Evolutionary conservation across 352 stramenopile species (phyloP).

Genomic region (Phytophthora citricola): DNA sequence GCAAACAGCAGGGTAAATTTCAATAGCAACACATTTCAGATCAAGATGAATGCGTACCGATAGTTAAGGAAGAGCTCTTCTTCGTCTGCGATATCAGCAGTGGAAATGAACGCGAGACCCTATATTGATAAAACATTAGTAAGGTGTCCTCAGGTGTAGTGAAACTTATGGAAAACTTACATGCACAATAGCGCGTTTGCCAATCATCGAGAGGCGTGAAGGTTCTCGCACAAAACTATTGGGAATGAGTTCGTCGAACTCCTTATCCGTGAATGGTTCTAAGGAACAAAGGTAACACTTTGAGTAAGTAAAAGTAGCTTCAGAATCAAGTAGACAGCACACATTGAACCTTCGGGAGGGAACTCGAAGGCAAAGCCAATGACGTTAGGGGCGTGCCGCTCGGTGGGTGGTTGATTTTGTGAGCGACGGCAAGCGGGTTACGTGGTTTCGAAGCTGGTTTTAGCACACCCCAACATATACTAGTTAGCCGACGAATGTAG

Average conservation of each 20-base stretch:
- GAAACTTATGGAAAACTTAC: constrained; percentile 39
- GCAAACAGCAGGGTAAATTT: background rate
- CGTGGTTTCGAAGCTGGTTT: constrained; percentile 55
- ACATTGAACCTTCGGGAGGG: constrained; percentile 57
- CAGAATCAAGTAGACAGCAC: background rate
- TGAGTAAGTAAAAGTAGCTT: constrained; percentile 1
- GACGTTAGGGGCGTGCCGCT: constrained; percentile 73
- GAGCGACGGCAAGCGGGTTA: constrained; percentile 77
- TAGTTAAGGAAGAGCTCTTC: constrained; percentile 91
- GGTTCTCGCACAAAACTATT: constrained; percentile 86
- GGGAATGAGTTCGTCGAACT: constrained; percentile 75
- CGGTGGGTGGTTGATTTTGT: constrained; percentile 90
- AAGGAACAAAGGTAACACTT: constrained; percentile 1
- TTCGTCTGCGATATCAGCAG: constrained; percentile 75
- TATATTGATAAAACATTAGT: constrained; percentile 22
- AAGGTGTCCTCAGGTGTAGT: background rate
- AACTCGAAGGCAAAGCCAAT: constrained; percentile 88
- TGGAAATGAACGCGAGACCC: constrained; percentile 80
- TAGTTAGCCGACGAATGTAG: constrained; percentile 7
- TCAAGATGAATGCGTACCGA: constrained; percentile 32
- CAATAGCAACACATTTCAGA: background rate
- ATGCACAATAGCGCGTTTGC: constrained; percentile 86
- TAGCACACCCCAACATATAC: constrained; percentile 1
- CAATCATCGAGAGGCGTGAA: constrained; percentile 83
- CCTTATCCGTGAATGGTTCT: constrained; percentile 74